Percentiles rank a stretch among this genome's conserved stretches.
phyloP scores from a whole-genome alignment of 148 eudicot genomes.

The Pharnaceum exiguum region DNA sequence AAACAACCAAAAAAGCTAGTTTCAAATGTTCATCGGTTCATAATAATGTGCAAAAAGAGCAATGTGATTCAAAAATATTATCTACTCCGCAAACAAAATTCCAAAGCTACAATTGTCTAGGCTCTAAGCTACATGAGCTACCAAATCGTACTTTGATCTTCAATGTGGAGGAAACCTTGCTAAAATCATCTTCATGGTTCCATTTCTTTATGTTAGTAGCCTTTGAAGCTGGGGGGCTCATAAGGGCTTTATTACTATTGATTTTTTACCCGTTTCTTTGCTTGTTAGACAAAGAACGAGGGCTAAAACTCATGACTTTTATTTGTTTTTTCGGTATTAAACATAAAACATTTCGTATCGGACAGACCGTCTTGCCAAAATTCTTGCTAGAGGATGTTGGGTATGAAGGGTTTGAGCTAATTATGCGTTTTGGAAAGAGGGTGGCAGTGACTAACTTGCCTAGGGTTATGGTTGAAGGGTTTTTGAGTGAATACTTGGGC shows the following conservation, averaged over 20 bases:
- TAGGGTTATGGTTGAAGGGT: neutral
- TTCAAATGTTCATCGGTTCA: too few relatives aligned
- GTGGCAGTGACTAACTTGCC: too few relatives aligned
- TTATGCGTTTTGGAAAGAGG: too few relatives aligned
- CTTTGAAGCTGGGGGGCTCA: neutral
- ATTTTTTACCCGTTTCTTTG: too few relatives aligned
- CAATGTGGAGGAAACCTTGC: neutral
- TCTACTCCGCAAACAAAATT: neutral
- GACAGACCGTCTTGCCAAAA: neutral
- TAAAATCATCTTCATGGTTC: constrained; percentile 5
- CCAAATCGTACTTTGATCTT: neutral
- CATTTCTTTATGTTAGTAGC: neutral
- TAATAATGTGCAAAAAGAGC: too few relatives aligned
- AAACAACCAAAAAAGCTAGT: too few relatives aligned
- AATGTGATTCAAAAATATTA: neutral
- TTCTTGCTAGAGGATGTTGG: neutral
- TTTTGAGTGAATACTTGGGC: too few relatives aligned
- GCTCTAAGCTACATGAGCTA: neutral
- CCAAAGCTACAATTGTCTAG: neutral
- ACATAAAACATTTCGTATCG: neutral
- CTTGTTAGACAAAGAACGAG: too few relatives aligned
- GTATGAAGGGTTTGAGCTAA: too few relatives aligned
- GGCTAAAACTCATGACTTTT: too few relatives aligned
- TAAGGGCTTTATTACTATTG: too few relatives aligned
- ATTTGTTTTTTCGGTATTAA: neutral